Conservation (phyloP, 1,139 yeast species). For the Hanseniaspora uvarum region DNA sequence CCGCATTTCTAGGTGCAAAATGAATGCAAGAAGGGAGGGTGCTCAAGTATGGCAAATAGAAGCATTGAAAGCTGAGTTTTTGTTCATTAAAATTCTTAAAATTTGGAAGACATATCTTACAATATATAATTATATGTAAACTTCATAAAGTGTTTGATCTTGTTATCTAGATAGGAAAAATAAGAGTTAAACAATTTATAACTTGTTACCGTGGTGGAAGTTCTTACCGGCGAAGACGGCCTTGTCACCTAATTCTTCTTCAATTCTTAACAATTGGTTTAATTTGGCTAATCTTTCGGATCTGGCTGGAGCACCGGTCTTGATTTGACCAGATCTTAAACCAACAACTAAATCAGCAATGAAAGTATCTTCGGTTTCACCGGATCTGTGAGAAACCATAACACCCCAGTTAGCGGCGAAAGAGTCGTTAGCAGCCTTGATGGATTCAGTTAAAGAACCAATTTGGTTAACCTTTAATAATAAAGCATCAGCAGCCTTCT, state of each 20-base stretch:
- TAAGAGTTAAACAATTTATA: constrained; percentile 23
- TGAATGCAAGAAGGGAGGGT: background rate
- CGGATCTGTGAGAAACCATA: constrained; percentile 96
- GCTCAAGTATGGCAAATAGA: no score
- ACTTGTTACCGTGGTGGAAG: constrained; percentile 48
- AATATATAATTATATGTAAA: background rate
- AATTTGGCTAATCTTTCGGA: constrained; percentile 97
- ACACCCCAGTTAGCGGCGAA: constrained; percentile 94
- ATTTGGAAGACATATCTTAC: constrained; percentile 2
- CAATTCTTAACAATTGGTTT: constrained; percentile 93
- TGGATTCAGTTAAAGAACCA: constrained; percentile 83
- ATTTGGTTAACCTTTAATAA: constrained; percentile 94
- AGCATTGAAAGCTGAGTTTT: no score
- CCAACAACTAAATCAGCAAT: constrained; percentile 96
- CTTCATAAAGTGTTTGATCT: background rate
- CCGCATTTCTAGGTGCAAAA: background rate
- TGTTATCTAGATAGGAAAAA: background rate
- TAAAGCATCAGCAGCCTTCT: constrained; percentile 86
- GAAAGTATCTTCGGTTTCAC: constrained; percentile 97
- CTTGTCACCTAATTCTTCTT: constrained; percentile 93
- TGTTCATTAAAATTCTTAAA: constrained; percentile 14
- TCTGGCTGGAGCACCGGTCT: constrained; percentile 99
- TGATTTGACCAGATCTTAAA: constrained; percentile 93
- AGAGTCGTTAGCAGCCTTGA: constrained; percentile 84
- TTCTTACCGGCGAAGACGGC: constrained; percentile 86